Conservation (phyloP, 139 green algal species). For the Chlamydomonas applanata region DNA sequence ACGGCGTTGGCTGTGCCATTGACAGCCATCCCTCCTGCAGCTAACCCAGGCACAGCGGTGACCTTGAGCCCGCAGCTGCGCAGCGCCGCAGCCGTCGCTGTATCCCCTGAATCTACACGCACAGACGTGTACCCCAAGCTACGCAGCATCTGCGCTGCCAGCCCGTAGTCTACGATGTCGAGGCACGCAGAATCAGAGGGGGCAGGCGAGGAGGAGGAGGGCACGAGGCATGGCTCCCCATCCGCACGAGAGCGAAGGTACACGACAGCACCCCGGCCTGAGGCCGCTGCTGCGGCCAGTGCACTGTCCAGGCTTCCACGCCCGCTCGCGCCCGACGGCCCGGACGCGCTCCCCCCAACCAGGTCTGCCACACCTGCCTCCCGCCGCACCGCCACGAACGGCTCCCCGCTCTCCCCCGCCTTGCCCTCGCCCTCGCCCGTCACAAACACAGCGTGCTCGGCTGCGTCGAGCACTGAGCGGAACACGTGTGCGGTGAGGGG, state of each 20-base stretch:
- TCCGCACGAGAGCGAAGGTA: constrained; percentile 51
- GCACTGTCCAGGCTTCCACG: constrained; percentile 43
- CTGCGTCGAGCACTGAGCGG: constrained; percentile 48
- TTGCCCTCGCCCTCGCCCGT: constrained; percentile 22
- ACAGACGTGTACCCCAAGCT: constrained; percentile 38
- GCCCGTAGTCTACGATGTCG: constrained; percentile 38
- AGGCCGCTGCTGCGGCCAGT: constrained; percentile 36
- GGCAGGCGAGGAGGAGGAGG: constrained; percentile 32
- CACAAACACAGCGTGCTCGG: constrained; percentile 70
- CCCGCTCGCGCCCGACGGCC: constrained; percentile 16
- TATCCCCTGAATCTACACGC: no score
- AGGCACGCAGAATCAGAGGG: constrained; percentile 5
- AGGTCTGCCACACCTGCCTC: constrained; percentile 48
- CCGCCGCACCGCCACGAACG: constrained; percentile 40
- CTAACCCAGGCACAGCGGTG: background rate
- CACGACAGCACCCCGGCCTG: constrained; percentile 56
- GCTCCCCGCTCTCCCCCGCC: constrained; percentile 5
- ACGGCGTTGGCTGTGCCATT: no score
- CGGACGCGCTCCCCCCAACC: constrained; percentile 36
- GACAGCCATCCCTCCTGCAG: no score
- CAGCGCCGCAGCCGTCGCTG: constrained; percentile 2
- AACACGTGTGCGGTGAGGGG: constrained; percentile 51
- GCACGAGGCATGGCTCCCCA: constrained; percentile 25
- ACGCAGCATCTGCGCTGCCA: constrained; percentile 55
- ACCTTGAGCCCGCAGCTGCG: constrained; percentile 19